Evolutionary conservation across 2,329 filamentous ascomycete species (phyloP).

Genomic region (Colletotrichum agaves): DNA sequence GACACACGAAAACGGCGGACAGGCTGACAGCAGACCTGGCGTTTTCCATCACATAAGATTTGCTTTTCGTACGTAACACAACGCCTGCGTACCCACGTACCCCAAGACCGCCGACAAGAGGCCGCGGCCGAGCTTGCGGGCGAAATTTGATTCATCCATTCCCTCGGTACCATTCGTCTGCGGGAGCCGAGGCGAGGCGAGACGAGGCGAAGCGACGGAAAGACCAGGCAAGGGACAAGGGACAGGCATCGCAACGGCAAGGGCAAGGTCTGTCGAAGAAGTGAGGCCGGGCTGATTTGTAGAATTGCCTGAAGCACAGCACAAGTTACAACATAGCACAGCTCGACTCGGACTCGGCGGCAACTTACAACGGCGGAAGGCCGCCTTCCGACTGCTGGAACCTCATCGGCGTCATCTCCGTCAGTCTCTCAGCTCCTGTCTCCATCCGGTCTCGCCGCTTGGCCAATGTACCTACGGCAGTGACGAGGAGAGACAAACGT

Average conservation of each 20-base stretch:
- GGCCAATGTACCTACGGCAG: neutral
- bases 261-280: constrained; percentile 1
- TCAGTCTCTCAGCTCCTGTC: neutral
- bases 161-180: constrained; percentile 24
- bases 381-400: neutral
- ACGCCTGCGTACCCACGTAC: neutral
- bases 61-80: constrained; percentile 10
- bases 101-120: constrained; percentile 25
- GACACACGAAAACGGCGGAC: neutral
- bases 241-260: neutral
- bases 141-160: constrained; percentile 26
- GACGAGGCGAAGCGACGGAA: constrained; percentile 31
- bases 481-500: neutral
- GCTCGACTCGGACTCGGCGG: neutral
- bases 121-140: constrained; percentile 22
- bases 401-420: neutral
- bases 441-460: neutral
- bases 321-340: neutral
- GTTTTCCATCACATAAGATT: neutral
- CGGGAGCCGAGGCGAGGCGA: constrained; percentile 25
- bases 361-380: neutral
- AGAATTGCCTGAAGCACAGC: neutral
- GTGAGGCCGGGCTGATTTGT: constrained; percentile 1
- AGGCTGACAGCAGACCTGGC: neutral
- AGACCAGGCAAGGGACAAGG: neutral